A percentile compares a stretch with the other conserved stretches of the same genome.
These are phyloP conservation scores for Pontederia paniculata DNA, from an alignment of 176 grass and related monocot genomes.

Conservation along the genomic window DNA sequence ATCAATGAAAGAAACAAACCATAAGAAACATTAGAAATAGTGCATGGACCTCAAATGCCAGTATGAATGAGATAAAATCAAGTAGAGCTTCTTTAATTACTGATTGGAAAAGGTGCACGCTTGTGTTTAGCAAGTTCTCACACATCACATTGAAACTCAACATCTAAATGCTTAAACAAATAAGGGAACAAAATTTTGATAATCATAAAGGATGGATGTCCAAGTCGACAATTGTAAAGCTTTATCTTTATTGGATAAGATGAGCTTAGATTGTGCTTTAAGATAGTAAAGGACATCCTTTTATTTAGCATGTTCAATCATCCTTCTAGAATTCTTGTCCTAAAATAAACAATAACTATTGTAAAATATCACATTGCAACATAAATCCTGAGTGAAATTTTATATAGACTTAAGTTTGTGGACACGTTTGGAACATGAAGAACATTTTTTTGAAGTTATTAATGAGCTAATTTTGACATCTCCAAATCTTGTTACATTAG, in stretches of 20 bases:
- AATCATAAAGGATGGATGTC: slow-evolving; percentile 6
- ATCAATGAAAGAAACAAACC: neutral
- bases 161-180: neutral
- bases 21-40: neutral
- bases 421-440: neutral
- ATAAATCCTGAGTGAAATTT: neutral
- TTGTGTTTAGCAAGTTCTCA: slow-evolving; percentile 8
- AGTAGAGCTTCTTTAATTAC: slow-evolving; percentile 2
- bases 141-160: neutral
- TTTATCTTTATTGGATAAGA: neutral
- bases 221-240: neutral
- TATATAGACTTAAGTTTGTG: neutral
- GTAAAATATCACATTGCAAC: slow-evolving; percentile 1
- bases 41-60: neutral
- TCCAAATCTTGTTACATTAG: neutral
- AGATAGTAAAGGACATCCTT: neutral
- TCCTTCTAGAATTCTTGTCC: neutral
- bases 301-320: slow-evolving; percentile 3
- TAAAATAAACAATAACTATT: neutral
- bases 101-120: neutral
- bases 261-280: neutral
- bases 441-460: neutral
- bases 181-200: neutral
- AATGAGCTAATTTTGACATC: neutral
- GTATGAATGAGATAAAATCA: neutral